Evolutionary conservation across 768 basidiomycete species (phyloP), one percentile per base, ranked within the genome.

Genomic region (Xerocomellus amylosporus): DNA sequence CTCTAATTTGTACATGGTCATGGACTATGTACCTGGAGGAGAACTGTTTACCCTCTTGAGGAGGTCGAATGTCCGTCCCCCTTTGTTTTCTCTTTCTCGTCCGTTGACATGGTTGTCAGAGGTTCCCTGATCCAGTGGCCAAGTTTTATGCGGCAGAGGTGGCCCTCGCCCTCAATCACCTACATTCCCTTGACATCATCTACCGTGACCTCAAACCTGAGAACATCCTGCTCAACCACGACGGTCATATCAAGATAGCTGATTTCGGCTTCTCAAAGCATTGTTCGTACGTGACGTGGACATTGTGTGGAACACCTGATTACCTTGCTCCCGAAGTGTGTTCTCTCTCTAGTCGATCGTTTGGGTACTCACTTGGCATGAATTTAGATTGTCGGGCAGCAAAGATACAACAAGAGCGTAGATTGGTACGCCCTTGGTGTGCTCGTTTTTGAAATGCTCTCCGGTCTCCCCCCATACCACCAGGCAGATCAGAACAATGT

Each of bases 361-460:
- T 45, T 59, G 58, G 45, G 26, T 22, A 50, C 37, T 55, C 2
- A 64, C 20, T 8, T 26, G 49, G 8, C 17, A 30, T 28, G 33
- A 14, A 20, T 37, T 15, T 43, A 90, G 88, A 84, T 92, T 71
- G 87, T 86, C 68, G 84, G 79, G 17, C 86, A 90, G 68, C 82
- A 84, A 53, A 80, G 94, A 7, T 98, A 99, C 69, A 96, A 95
- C 68, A 96, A 97, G 71, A 88, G 87, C 53, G 96, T 98, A 2
- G 97, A 99, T 67, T 99, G 95, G 95, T 99, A 98, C 74, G 96
- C 97, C 1, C 82, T 98, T 48, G 97, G 97, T 47, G 92, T 99
- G 51, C 85, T 99, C 56, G 89, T 95, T 52, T 99, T 90, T 69
- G 97, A 99, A 73, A 98, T 98, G 95, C 81, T 99, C 41, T 93